Evolutionary conservation across 805 yeast genomes (phyloP).

Genomic region (Dipodascus albidus): DNA sequence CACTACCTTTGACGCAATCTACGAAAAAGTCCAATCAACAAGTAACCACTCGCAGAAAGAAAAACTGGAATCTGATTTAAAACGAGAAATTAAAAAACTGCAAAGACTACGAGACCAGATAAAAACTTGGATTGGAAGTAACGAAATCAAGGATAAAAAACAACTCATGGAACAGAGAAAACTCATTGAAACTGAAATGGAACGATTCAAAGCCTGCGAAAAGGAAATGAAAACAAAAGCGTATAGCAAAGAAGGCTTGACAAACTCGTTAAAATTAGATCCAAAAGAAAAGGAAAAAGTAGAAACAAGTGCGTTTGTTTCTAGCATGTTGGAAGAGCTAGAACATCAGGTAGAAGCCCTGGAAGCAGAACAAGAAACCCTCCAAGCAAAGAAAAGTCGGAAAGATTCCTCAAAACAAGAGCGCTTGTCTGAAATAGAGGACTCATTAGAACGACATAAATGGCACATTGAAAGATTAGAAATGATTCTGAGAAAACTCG

Average conservation of each 20-base stretch:
- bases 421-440: slow-evolving; percentile 51
- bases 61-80: slow-evolving; percentile 82
- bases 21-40: slow-evolving; percentile 72
- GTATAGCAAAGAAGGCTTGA: slow-evolving; percentile 84
- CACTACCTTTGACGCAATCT: slow-evolving; percentile 69
- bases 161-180: slow-evolving; percentile 65
- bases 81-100: slow-evolving; percentile 87
- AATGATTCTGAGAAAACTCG: slow-evolving; percentile 60
- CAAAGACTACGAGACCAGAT: slow-evolving; percentile 93
- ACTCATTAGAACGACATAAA: slow-evolving; percentile 57
- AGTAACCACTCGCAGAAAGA: slow-evolving; percentile 86
- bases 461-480: slow-evolving; percentile 75
- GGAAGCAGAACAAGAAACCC: slow-evolving; percentile 57
- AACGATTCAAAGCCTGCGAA: slow-evolving; percentile 88
- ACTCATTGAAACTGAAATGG: slow-evolving; percentile 66
- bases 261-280: slow-evolving; percentile 54
- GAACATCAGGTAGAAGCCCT: slow-evolving; percentile 69
- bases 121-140: slow-evolving; percentile 87
- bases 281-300: slow-evolving; percentile 72
- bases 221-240: slow-evolving; percentile 90
- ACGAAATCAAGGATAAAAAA: slow-evolving; percentile 84
- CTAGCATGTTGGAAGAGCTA: slow-evolving; percentile 63
- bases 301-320: slow-evolving; percentile 60
- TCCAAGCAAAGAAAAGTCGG: slow-evolving; percentile 48
- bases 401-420: slow-evolving; percentile 44